phyloP scores from a whole-genome alignment of 2,329 filamentous ascomycete genomes.

The Penicillium sumatraense region DNA sequence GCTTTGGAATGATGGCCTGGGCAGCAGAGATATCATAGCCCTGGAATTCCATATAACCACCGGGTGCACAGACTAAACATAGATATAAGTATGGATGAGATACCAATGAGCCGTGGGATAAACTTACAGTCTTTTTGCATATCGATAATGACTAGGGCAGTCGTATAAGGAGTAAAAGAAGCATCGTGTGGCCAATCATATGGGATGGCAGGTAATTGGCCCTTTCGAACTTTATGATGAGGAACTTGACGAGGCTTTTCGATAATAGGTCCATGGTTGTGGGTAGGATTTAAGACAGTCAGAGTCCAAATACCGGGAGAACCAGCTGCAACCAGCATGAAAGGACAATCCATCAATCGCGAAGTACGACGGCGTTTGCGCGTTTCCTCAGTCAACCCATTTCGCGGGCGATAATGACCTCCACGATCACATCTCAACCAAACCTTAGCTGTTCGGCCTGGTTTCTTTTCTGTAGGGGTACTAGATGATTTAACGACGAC shows the following conservation, averaged over 20 bases:
- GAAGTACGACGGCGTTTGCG: conserved; percentile 49
- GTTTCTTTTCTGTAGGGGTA: conserved; percentile 51
- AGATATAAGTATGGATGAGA: not conserved
- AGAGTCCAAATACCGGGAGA: conserved; percentile 50
- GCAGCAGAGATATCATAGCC: conserved; percentile 49
- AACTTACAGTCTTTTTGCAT: conserved; percentile 55
- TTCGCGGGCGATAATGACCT: conserved; percentile 50
- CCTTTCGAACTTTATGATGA: conserved; percentile 50
- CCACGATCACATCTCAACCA: conserved; percentile 52
- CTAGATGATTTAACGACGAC: conserved; percentile 53
- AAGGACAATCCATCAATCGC: conserved; percentile 50
- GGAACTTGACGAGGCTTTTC: conserved; percentile 47
- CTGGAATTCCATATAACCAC: conserved; percentile 52
- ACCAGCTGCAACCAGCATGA: conserved; percentile 49
- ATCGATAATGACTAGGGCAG: conserved; percentile 52
- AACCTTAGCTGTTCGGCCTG: conserved; percentile 49
- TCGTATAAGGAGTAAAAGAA: conserved; percentile 49
- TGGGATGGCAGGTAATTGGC: conserved; percentile 45
- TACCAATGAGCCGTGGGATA: too few species aligned
- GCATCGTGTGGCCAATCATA: conserved; percentile 55
- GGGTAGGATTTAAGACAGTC: conserved; percentile 46
- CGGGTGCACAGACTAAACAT: conserved; percentile 46
- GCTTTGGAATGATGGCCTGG: conserved; percentile 45
- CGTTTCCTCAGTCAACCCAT: conserved; percentile 51
- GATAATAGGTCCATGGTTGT: conserved; percentile 48